Conservation (phyloP, 2,329 filamentous ascomycete species). For the Periconia sp. region DNA sequence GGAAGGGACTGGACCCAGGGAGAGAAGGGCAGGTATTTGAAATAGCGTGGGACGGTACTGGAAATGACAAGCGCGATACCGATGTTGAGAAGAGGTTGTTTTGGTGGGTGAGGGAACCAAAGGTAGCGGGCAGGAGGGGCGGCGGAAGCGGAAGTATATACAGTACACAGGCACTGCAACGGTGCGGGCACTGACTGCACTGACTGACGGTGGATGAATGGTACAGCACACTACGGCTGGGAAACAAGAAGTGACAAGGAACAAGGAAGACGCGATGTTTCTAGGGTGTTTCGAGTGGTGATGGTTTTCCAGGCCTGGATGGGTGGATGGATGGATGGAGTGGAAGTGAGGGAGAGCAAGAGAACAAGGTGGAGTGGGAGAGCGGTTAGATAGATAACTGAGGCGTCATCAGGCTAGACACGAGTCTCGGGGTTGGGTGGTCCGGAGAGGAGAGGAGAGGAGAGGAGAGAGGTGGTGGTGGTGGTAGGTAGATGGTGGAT, state of each 20-base stretch:
- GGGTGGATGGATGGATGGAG: not conserved
- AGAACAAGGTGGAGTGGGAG: not conserved
- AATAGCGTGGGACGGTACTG: conserved; percentile 5
- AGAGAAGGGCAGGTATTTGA: not conserved
- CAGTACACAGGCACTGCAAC: conserved; percentile 31
- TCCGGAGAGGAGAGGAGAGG: not conserved
- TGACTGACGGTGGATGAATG: conserved; percentile 1
- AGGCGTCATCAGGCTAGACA: no score
- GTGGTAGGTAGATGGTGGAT: conserved; percentile 29
- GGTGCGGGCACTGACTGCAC: conserved; percentile 27
- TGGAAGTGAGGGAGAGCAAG: conserved; percentile 4
- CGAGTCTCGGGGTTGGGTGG: no score
- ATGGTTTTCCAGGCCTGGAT: no score
- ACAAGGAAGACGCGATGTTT: not conserved
- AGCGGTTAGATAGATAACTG: not conserved
- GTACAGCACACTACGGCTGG: no score
- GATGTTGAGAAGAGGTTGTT: conserved; percentile 16
- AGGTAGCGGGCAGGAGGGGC: conserved; percentile 27
- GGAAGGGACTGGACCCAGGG: not conserved
- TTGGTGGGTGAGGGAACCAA: conserved; percentile 19
- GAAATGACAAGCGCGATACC: conserved; percentile 8
- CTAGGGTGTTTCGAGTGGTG: not conserved
- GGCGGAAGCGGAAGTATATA: conserved; percentile 37
- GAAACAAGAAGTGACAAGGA: not conserved
- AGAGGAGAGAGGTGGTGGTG: not conserved